Evolutionary conservation across 2,329 filamentous ascomycete genomes (phyloP), one percentile per base, ranked within the genome.

Genomic region (Thelonectria discophora): DNA sequence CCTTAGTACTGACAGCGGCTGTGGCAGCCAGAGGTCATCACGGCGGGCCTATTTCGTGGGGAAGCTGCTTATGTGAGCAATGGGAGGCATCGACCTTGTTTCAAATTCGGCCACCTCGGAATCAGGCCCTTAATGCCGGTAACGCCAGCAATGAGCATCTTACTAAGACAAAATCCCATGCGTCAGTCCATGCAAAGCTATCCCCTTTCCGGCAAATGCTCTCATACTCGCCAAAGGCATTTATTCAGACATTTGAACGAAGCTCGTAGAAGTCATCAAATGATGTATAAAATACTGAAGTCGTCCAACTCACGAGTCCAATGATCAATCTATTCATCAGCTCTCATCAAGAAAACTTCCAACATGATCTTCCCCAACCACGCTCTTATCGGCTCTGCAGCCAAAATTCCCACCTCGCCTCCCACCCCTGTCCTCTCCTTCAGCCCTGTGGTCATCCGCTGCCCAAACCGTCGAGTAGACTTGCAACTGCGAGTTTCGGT

Each of bases 401-500:
- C 63, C 42, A 64, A 65, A 15, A 66, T 73, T 42, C 65, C 69
- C 5, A 63, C 63, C 37, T 62, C 40, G 42, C 47, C 63, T 11
- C 46, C 68, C 2, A 48, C 55, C 3, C 66, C 69, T 10, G 65
- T 72, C 34, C 1, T 72, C n/a, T 66, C 67, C 8, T 69, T 65
- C 18, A 71, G 64, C 10, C 69, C 71, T 3, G 64, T 73, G 15
- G 62, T 66, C 1, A 21, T 73, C 3, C 59, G 56, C 8, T 58
- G 43, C 2, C 20, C 61, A 6, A 51, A 51, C 7, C 69, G 71
- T 8, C 56, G 55, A 21, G 68, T 69, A 3, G 67, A 72, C 49
- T 57, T 73, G 2, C 63, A 72, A 6, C 37, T 73, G n/a, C 69
- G 71, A 1, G 59, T 72, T 15, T 68, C 71, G 0, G 67, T 57